Evolutionary conservation across 768 basidiomycete species (phyloP).

Genomic region (Kwoniella dejecticola): DNA sequence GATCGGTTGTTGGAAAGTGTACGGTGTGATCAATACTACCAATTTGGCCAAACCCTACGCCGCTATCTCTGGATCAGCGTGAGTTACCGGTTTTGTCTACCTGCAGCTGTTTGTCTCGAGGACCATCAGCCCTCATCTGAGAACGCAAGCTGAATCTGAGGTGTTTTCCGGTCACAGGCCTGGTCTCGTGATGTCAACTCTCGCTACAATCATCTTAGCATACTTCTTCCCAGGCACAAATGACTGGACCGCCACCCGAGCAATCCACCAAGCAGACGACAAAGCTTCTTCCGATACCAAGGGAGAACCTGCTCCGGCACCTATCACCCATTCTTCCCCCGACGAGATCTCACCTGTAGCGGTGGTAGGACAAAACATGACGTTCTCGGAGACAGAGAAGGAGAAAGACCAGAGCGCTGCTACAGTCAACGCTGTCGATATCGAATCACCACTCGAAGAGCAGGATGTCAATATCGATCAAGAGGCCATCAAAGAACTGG

Average conservation of each 20-base stretch:
- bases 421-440: conserved; percentile 1
- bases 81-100: conserved; percentile 2
- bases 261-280: conserved; percentile 29
- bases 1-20: conserved; percentile 30
- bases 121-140: background rate
- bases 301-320: conserved; percentile 8
- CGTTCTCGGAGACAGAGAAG: background rate
- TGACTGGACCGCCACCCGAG: conserved; percentile 33
- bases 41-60: conserved; percentile 33
- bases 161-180: conserved; percentile 8
- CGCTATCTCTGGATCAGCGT: conserved; percentile 32
- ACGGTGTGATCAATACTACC: conserved; percentile 30
- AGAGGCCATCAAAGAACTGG: conserved; percentile 10
- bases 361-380: too few species aligned
- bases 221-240: conserved; percentile 25
- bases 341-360: background rate
- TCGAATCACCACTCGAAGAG: conserved; percentile 1
- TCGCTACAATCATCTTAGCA: conserved; percentile 24
- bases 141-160: background rate
- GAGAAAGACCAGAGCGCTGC: conserved; percentile 12
- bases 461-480: background rate
- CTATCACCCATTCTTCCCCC: background rate
- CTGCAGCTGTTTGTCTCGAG: too few species aligned
- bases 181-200: conserved; percentile 25
- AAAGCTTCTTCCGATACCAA: conserved; percentile 6